Evolutionary conservation across 208 protist genomes (phyloP).

Genomic region (Acanthamoeba pearcei): DNA sequence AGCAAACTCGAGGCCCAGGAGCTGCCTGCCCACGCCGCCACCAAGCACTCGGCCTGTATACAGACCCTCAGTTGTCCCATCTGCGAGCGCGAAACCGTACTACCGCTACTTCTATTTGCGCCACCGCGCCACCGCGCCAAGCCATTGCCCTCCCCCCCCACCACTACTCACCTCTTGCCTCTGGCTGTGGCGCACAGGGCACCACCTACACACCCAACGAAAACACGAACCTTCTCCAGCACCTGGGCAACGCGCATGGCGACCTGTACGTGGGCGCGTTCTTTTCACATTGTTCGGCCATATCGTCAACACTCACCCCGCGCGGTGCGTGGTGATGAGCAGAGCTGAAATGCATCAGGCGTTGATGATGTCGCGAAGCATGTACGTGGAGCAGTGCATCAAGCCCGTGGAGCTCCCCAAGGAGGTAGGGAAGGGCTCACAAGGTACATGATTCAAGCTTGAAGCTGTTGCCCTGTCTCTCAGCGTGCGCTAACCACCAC

Average conservation of each 20-base stretch:
- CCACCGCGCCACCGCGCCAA: neutral
- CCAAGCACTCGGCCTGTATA: slow-evolving; percentile 1
- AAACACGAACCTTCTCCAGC: slow-evolving; percentile 47
- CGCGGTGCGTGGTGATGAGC: neutral
- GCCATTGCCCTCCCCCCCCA: neutral
- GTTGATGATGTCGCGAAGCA: slow-evolving; percentile 1
- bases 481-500: neutral
- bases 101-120: neutral
- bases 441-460: neutral
- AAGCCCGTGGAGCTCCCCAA: slow-evolving; percentile 57
- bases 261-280: neutral
- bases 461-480: neutral
- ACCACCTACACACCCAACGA: neutral
- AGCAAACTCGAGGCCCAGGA: slow-evolving; percentile 28
- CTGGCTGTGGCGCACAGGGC: neutral
- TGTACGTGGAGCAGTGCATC: neutral
- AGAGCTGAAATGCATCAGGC: slow-evolving; percentile 33
- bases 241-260: slow-evolving; percentile 17
- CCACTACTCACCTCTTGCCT: neutral
- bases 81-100: slow-evolving; percentile 38
- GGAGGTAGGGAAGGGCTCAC: slow-evolving; percentile 34
- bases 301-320: neutral
- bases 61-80: slow-evolving; percentile 55
- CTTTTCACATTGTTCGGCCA: neutral
- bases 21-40: slow-evolving; percentile 40